Evolutionary conservation across 371 early-diverging fungal genomes (phyloP), one percentile per base, ranked within the genome.

Genomic region (Basidiobolus meristosporus): DNA sequence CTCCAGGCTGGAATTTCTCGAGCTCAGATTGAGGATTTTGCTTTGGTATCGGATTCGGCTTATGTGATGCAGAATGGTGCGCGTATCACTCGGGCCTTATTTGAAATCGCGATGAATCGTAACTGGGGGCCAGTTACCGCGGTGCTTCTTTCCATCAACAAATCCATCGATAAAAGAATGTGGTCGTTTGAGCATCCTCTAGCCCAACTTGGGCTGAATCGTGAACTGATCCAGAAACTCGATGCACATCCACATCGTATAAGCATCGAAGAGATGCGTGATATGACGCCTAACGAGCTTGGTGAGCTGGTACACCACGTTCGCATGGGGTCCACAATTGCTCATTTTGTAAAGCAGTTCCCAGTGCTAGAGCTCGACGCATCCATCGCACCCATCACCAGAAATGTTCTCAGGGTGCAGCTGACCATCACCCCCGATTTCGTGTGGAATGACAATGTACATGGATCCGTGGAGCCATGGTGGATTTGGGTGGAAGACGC

Each of bases 131-230:
- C 86, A 1, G 76, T 78, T 0, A 77, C 91, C 0, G 52, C 73
- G 22, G 77, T 77, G 3, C 63, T 91, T 22, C 66, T 91, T 14
- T 70, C 77, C 3, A 59, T 97, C 40, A 84, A 86, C 53, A 86
- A 88, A 51, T 73, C 86, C 1, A 73, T 95, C 12, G 93, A 95
- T 41, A 71, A 73, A 41, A 70, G 75, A 17, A 79, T 91, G 82
- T 97, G 98, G 98, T 72, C 84, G 2, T 90, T 82, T 48, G 90
- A 95, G 51, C 89, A 90, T 48, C 90, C 93, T 0, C 56, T 97
- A 14, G 56, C 64, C 7, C 96, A 93, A 52, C 86, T 92, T 63
- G 73, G 63, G 0, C 48, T 90, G 0, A 78, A 89, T 0, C 49
- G 44, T 9, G 87, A 83, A 7, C 70, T 90, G 14, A 56, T 85